These are phyloP conservation scores for Globisporangium spinosum DNA, from an alignment of 352 stramenopile genomes.

Conservation along the genomic window DNA sequence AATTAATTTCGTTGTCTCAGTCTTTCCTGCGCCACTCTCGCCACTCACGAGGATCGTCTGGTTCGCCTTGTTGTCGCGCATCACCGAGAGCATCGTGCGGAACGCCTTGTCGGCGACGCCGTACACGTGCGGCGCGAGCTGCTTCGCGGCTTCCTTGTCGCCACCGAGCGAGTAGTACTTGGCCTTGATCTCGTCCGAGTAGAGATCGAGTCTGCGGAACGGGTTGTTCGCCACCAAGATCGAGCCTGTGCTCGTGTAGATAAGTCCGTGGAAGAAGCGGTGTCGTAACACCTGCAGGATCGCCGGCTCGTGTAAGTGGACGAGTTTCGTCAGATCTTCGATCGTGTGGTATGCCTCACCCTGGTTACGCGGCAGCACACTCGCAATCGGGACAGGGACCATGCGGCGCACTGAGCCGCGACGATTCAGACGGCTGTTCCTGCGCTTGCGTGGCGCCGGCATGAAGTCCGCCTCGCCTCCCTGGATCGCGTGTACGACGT, in stretches of 20 bases:
- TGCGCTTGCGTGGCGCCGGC: slow-evolving; percentile 35
- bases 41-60: slow-evolving; percentile 96
- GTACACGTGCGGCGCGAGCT: slow-evolving; percentile 83
- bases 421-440: slow-evolving; percentile 33
- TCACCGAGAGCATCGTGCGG: slow-evolving; percentile 72
- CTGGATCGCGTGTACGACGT: slow-evolving; percentile 22
- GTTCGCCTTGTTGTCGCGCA: slow-evolving; percentile 45
- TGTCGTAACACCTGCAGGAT: slow-evolving; percentile 84
- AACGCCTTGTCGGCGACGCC: slow-evolving; percentile 81
- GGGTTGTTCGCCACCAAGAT: slow-evolving; percentile 86
- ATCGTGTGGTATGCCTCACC: slow-evolving; percentile 60
- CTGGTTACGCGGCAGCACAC: slow-evolving; percentile 60
- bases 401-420: slow-evolving; percentile 38
- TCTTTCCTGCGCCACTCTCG: slow-evolving; percentile 95
- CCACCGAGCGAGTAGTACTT: slow-evolving; percentile 62
- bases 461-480: slow-evolving; percentile 41
- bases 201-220: slow-evolving; percentile 68
- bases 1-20: slow-evolving; percentile 96
- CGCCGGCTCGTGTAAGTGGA: slow-evolving; percentile 88
- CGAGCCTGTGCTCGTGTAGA: slow-evolving; percentile 89
- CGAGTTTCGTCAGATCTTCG: slow-evolving; percentile 89
- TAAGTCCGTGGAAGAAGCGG: slow-evolving; percentile 80
- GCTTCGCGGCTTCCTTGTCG: slow-evolving; percentile 49
- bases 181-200: slow-evolving; percentile 65
- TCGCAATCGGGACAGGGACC: slow-evolving; percentile 29